phyloP scores from a whole-genome alignment of 163 green algal species.

The Scenedesmus sp. region DNA sequence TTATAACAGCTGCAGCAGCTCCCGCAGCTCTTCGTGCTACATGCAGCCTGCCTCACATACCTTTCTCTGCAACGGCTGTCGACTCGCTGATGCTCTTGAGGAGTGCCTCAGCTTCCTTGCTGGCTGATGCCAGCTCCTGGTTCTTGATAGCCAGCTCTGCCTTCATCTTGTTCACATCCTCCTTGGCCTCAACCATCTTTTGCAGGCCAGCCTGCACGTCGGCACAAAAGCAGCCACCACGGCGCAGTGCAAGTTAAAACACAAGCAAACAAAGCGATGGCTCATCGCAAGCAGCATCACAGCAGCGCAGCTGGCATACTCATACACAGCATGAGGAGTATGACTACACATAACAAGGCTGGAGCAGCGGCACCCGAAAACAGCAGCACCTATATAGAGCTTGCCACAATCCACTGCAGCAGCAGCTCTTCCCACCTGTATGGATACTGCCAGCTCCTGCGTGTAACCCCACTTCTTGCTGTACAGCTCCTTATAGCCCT shows the following conservation, averaged over 20 bases:
- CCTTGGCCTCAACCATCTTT: slow-evolving; percentile 96
- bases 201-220: slow-evolving; percentile 78
- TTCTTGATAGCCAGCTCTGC: slow-evolving; percentile 95
- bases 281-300: background rate
- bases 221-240: background rate
- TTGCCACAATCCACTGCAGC: background rate
- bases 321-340: background rate
- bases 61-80: slow-evolving; percentile 93
- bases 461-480: slow-evolving; percentile 83
- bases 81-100: slow-evolving; percentile 92
- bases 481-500: slow-evolving; percentile 94
- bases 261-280: background rate
- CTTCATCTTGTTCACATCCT: slow-evolving; percentile 96
- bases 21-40: background rate
- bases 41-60: background rate
- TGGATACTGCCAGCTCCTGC: slow-evolving; percentile 84
- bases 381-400: background rate
- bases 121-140: slow-evolving; percentile 85
- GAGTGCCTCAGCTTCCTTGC: slow-evolving; percentile 88
- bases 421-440: slow-evolving; percentile 60
- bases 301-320: background rate
- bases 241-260: too few species aligned
- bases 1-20: background rate
- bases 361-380: too few species aligned
- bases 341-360: background rate